These are phyloP conservation scores for Aphanomyces astaci DNA, from an alignment of 352 stramenopile species.

Conservation along the genomic window DNA sequence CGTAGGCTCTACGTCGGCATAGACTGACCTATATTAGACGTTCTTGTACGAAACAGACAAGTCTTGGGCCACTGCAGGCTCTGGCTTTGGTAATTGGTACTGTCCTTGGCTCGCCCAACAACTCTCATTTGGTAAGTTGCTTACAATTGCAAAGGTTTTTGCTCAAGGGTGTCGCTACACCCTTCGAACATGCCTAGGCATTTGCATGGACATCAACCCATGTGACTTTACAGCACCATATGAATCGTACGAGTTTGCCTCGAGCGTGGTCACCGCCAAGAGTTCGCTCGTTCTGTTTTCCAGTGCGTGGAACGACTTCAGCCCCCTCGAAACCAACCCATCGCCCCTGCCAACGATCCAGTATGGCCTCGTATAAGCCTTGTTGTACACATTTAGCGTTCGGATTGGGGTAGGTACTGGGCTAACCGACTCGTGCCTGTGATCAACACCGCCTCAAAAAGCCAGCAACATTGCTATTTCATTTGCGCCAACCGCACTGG, in stretches of 20 bases:
- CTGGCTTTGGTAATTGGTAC: slow-evolving; percentile 54
- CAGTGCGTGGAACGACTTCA: slow-evolving; percentile 77
- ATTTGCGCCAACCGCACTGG: slow-evolving; percentile 73
- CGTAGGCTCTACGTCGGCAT: no score
- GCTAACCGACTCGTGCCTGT: slow-evolving; percentile 51
- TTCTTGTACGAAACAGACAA: slow-evolving; percentile 84
- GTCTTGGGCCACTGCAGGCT: slow-evolving; percentile 54
- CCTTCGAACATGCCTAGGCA: slow-evolving; percentile 28
- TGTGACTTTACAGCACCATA: slow-evolving; percentile 68
- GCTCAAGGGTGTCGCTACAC: background rate
- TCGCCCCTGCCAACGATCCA: slow-evolving; percentile 38
- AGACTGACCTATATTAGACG: slow-evolving; percentile 30
- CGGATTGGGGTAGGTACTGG: slow-evolving; percentile 42
- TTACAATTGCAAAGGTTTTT: background rate
- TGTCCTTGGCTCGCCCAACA: slow-evolving; percentile 70
- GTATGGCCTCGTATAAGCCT: background rate
- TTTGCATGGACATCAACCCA: slow-evolving; percentile 88
- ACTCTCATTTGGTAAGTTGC: slow-evolving; percentile 55
- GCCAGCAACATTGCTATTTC: slow-evolving; percentile 55
- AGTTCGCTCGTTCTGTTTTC: slow-evolving; percentile 76
- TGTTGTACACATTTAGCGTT: background rate
- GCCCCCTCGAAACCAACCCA: slow-evolving; percentile 37
- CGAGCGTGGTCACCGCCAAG: slow-evolving; percentile 35
- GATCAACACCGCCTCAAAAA: slow-evolving; percentile 33
- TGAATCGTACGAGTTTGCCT: slow-evolving; percentile 60